Evolutionary conservation across 2,329 filamentous ascomycete genomes (phyloP).

Genomic region (Colletotrichum lentis): DNA sequence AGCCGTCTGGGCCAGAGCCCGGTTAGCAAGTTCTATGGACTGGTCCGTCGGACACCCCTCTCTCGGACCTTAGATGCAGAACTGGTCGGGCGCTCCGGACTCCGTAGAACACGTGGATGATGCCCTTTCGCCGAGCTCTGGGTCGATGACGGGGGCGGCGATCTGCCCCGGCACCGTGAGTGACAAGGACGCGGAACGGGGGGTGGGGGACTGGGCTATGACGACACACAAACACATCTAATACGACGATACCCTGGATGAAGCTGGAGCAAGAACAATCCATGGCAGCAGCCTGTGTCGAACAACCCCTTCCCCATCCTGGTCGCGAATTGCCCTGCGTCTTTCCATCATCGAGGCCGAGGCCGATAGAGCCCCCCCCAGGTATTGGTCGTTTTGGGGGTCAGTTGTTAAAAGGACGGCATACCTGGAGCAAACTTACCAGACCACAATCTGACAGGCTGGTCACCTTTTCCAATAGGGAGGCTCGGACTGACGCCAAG

Average conservation of each 20-base stretch:
- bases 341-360: not conserved
- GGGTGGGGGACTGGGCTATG: not conserved
- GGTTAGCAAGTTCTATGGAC: not conserved
- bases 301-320: not conserved
- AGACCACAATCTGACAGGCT: not conserved
- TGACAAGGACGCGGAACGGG: not conserved
- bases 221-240: not conserved
- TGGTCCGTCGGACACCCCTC: too few relatives aligned
- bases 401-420: not conserved
- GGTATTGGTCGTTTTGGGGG: too few relatives aligned
- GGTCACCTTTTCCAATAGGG: not conserved
- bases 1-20: not conserved
- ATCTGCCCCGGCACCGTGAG: not conserved
- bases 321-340: not conserved
- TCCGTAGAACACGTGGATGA: not conserved
- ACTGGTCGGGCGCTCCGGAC: not conserved
- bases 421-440: not conserved
- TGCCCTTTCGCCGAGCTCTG: not conserved
- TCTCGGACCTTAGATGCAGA: too few relatives aligned
- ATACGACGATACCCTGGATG: constrained; percentile 2
- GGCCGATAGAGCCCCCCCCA: not conserved
- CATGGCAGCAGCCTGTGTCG: not conserved
- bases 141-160: not conserved
- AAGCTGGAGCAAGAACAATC: not conserved
- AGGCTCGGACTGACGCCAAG: too few relatives aligned